These are phyloP conservation scores for Nematodospora valgi DNA, from an alignment of 805 yeast species.

Conservation along the genomic window DNA sequence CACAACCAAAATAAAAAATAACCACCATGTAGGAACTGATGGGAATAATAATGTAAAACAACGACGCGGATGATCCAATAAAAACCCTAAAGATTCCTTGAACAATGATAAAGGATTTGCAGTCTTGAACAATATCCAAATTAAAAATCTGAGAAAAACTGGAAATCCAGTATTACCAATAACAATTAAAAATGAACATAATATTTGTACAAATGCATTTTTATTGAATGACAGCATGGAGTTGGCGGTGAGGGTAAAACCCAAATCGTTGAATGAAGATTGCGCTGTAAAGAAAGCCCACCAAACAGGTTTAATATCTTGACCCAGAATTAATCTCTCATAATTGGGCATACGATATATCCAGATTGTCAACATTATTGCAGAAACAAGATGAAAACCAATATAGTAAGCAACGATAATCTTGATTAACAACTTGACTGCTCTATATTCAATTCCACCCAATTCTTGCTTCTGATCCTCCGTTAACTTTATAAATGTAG, in stretches of 20 bases:
- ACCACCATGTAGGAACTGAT: conserved; percentile 93
- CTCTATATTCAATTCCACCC: conserved; percentile 96
- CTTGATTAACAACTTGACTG: conserved; percentile 70
- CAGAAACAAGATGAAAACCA: conserved; percentile 65
- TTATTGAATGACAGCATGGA: conserved; percentile 69
- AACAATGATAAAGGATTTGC: conserved; percentile 61
- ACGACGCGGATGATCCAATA: conserved; percentile 94
- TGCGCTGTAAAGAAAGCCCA: conserved; percentile 87
- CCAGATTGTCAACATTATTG: conserved; percentile 62
- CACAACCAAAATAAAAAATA: conserved; percentile 66
- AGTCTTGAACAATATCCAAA: conserved; percentile 73
- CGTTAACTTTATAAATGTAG: conserved; percentile 79
- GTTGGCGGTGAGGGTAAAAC: conserved; percentile 75
- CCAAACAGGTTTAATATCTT: conserved; percentile 79
- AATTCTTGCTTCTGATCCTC: conserved; percentile 87
- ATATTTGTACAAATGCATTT: conserved; percentile 62
- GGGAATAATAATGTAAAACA: conserved; percentile 94
- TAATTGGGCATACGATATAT: conserved; percentile 43
- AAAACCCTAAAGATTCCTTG: conserved; percentile 77
- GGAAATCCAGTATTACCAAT: conserved; percentile 97
- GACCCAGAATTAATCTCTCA: conserved; percentile 38
- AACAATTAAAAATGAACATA: conserved; percentile 67
- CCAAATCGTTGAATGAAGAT: conserved; percentile 82
- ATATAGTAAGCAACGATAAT: conserved; percentile 65
- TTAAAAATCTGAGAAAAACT: conserved; percentile 68